Evolutionary conservation across 108 stramenopile genomes (phyloP).

Genomic region (Nannochloropsis oceanica): DNA sequence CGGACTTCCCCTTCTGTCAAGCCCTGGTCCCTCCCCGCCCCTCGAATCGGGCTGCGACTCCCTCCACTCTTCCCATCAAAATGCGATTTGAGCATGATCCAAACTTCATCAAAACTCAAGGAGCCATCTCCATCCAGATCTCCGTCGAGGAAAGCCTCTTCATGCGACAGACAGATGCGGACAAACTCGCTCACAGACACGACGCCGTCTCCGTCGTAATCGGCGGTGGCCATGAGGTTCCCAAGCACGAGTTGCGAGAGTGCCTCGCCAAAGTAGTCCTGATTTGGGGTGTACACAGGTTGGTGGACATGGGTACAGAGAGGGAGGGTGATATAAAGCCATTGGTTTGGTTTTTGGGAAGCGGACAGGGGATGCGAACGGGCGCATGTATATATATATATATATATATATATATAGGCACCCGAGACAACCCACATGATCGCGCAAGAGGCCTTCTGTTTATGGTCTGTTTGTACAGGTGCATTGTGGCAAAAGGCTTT

Average conservation of each 20-base stretch:
- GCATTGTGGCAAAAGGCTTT: too few species aligned
- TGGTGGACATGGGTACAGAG: too few species aligned
- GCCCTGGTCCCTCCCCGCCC: not conserved
- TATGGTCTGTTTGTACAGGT: too few species aligned
- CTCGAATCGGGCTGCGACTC: not conserved
- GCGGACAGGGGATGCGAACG: too few species aligned
- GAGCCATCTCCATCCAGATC: not conserved
- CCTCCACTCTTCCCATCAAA: not conserved
- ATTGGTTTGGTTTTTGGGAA: too few species aligned
- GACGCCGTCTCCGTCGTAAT: not conserved
- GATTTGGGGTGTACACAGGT: not conserved
- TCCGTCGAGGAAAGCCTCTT: not conserved
- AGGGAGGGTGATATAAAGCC: too few species aligned
- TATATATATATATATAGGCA: too few species aligned
- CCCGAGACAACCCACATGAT: too few species aligned
- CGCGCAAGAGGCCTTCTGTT: too few species aligned
- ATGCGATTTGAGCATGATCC: not conserved
- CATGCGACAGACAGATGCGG: not conserved
- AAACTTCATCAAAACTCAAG: not conserved
- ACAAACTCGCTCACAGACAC: not conserved
- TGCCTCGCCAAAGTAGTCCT: not conserved
- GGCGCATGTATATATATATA: too few species aligned
- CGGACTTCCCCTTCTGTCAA: not conserved
- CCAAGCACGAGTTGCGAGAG: not conserved
- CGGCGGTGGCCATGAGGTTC: not conserved